These are phyloP conservation scores for Aspergillus cristatus DNA, from an alignment of 495 filamentous ascomycete species.

Conservation along the genomic window DNA sequence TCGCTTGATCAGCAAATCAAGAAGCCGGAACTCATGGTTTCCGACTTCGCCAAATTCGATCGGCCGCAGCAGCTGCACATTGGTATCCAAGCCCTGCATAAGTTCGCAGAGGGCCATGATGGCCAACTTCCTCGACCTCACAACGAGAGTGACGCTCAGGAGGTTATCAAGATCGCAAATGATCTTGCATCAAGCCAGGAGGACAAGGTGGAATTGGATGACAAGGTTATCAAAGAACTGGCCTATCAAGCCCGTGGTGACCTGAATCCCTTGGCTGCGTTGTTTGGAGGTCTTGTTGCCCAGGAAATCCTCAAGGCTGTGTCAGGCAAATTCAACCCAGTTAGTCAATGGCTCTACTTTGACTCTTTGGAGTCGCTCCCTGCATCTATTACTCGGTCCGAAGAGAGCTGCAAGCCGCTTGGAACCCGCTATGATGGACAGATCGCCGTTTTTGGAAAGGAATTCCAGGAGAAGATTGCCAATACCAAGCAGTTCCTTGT, in stretches of 20 bases:
- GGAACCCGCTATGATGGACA: conserved; percentile 90
- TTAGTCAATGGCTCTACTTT: conserved; percentile 92
- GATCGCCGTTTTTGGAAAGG: conserved; percentile 89
- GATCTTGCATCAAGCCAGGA: conserved; percentile 53
- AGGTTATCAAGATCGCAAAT: conserved; percentile 64
- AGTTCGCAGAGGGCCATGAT: conserved; percentile 59
- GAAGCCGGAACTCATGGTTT: conserved; percentile 81
- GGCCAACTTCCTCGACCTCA: conserved; percentile 71
- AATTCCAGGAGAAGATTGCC: conserved; percentile 86
- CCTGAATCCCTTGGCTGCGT: conserved; percentile 81
- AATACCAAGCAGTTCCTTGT: conserved; percentile 90
- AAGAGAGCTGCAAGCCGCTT: conserved; percentile 77
- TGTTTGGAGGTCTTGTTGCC: conserved; percentile 90
- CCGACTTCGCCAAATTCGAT: conserved; percentile 97
- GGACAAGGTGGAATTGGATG: conserved; percentile 76
- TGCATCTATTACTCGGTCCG: conserved; percentile 58
- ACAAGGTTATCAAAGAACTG: conserved; percentile 87
- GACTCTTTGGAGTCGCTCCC: conserved; percentile 95
- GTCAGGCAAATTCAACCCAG: conserved; percentile 92
- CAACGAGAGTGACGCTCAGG: conserved; percentile 72
- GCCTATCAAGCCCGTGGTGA: conserved; percentile 95
- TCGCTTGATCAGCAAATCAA: conserved; percentile 63
- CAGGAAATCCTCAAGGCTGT: conserved; percentile 97
- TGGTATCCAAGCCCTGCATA: conserved; percentile 86
- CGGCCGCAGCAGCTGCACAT: conserved; percentile 84